A percentile compares a stretch with the other conserved stretches of the same genome.
Evolutionary conservation across 108 stramenopile species (phyloP).

Genomic region (Cyclostephanos invisitatus): DNA sequence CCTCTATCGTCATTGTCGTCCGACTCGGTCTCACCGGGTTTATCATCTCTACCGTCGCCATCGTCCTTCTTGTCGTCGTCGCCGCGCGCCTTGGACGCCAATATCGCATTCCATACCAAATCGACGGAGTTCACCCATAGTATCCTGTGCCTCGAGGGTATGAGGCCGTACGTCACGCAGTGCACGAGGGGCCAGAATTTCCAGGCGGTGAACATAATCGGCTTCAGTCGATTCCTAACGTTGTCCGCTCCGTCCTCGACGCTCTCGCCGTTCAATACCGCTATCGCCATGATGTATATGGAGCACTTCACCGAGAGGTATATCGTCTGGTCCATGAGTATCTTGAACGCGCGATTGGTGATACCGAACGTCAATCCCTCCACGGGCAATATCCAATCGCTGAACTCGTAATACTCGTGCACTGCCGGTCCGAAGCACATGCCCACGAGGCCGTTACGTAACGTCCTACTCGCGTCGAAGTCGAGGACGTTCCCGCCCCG

Average conservation of each 20-base stretch:
- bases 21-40: neutral
- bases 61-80: constrained; percentile 36
- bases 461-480: constrained; percentile 82
- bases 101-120: constrained; percentile 89
- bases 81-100: constrained; percentile 66
- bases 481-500: constrained; percentile 80
- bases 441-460: constrained; percentile 92
- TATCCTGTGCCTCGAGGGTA: constrained; percentile 91
- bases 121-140: constrained; percentile 94
- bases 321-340: constrained; percentile 94
- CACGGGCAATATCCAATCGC: constrained; percentile 88
- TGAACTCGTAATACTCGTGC: constrained; percentile 94
- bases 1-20: constrained; percentile 4
- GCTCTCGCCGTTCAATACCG: constrained; percentile 75
- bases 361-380: constrained; percentile 68
- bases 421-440: constrained; percentile 93
- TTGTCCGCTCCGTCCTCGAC: constrained; percentile 56
- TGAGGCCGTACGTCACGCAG: constrained; percentile 84
- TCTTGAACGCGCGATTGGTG: constrained; percentile 86
- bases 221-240: constrained; percentile 74
- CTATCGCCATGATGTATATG: constrained; percentile 87
- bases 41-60: neutral
- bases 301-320: constrained; percentile 90
- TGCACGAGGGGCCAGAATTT: constrained; percentile 96
- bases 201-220: constrained; percentile 91